These are phyloP conservation scores for Rhodomyrtus psidioides DNA, from an alignment of 441 rosid species.

Conservation along the genomic window DNA sequence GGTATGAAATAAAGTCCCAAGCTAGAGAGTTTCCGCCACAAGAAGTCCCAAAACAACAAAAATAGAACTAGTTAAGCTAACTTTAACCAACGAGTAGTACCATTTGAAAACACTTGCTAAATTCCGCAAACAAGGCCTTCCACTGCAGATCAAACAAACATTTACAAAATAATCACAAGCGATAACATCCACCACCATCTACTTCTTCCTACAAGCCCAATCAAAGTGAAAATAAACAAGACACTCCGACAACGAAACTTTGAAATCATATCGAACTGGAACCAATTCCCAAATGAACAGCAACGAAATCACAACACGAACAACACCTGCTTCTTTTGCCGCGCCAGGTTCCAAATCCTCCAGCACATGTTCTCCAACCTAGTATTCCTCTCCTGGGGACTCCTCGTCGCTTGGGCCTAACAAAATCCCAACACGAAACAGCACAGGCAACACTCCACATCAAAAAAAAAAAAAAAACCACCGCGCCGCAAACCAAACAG, in stretches of 20 bases:
- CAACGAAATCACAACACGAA: neutral
- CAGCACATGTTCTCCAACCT: constrained; percentile 92
- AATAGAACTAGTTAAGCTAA: neutral
- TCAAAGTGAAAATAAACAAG: neutral
- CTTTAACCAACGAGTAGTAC: neutral
- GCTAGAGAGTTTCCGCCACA: neutral
- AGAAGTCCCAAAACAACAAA: neutral
- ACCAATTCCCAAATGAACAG: neutral
- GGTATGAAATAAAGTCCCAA: neutral
- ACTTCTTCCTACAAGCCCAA: neutral
- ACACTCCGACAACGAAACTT: neutral
- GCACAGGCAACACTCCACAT: neutral
- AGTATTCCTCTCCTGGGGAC: constrained; percentile 84
- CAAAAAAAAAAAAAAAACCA: neutral
- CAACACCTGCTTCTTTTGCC: constrained; percentile 83
- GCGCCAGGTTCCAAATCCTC: constrained; percentile 97
- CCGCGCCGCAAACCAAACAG: neutral
- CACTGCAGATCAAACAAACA: neutral
- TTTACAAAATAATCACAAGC: neutral
- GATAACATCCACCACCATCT: neutral
- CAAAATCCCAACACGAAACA: neutral
- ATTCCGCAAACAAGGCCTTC: neutral
- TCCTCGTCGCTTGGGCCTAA: constrained; percentile 81
- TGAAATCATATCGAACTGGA: neutral
- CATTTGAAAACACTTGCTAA: neutral